Evolutionary conservation across 768 basidiomycete genomes (phyloP), one percentile per base, ranked within the genome.

Genomic region (Leccinum rimulosum): DNA sequence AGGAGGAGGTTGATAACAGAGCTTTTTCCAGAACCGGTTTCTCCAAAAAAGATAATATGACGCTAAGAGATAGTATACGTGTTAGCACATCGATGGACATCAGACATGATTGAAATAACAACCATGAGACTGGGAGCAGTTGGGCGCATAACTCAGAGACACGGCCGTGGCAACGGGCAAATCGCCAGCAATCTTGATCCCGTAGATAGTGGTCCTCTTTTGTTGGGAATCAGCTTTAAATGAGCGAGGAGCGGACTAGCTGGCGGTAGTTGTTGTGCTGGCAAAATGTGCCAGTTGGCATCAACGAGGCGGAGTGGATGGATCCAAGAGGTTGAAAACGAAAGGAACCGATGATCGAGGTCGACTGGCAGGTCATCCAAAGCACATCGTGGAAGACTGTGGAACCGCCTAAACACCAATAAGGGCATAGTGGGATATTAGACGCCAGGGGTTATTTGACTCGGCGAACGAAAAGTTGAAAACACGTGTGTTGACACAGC

Each of bases 1-100:
- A 68, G 61, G 50, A 70, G 64, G 9, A 68, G 64, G 49, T 70
- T 70, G 55, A 70, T 73, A 6, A 27, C 47, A 19, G 70, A 71
- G 54, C 70, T 70, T 62, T 73, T 70, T 14, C 70, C 70, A 8
- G 50, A 17, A 28, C 71, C 70, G 0, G 50, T 61, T 55, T 73
- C 64, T 31, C 70, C 70, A 12, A 68, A 54, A 35, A 70, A 64
- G 40, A 70, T 25, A 1, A 70, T n/a, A 50, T 68, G 60, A 38
- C 64, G 60, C 47, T 54, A 55, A 38, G 52, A 22, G 25, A 12
- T 0, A 48, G 22, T 9, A 48, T 48, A 14, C 47, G 4, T 48
- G 3, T 25, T 48, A 48, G 47, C 25, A 12, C 45, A 47, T 48
- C n/a, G 47, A 25, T 48, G 25, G n/a, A 25, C 47, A 48, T 48